Base-by-base conservation (phyloP, 2,329 filamentous ascomycete species). In the Sporothrix pseudoabietina region DNA sequence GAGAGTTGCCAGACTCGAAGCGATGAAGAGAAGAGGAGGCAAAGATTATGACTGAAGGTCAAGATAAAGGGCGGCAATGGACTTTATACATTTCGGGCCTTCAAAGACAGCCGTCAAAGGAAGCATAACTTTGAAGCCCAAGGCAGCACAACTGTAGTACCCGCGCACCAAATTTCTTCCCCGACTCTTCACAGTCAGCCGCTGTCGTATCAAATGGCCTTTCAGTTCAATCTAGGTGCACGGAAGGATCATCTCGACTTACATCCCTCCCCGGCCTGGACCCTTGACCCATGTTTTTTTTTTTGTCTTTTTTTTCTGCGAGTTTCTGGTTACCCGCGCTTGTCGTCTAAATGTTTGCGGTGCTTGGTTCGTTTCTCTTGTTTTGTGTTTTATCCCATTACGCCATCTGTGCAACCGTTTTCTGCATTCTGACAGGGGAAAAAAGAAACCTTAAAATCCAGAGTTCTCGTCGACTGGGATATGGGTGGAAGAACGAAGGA, bases 211-310 rank as follows among this genome's bases (percentile, higher is more conserved):
- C 61, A 66, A 66, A 61, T 47, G 16, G 4, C n/a, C 26, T 59
- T 59, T 49, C 44, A 3, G 14, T 16, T 32, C 10, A 4, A 6
- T 30, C 1, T 35, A 35, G 35, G 35, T 35, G 8, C 35, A 35
- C 8, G 19, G 59, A 19, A 9, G 22, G 22, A 26, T 10, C 12
- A n/a, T 68, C 22, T 32, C 3, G n/a, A 68, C 41, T 35, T 12
- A 26, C 32, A n/a, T 35, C 12, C 30, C 57, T 35, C 30, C 57
- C 30, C 16, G 57, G 30, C 8, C 57, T n/a, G 14, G 5, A 47
- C 32, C 68, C 52, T 59, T 55, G 32, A 70, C n/a, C 68, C 49
- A 44, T 44, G 35, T 59, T 19, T n/a, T 57, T 57, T 57, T 57
- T 44, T 5, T 26, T 44, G 30, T 5, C 35, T 35, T 35, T 59